Percentiles rank a stretch among this genome's conserved stretches.
Conservation (phyloP, 441 rosid species). For the Arabidopsis lyrata region DNA sequence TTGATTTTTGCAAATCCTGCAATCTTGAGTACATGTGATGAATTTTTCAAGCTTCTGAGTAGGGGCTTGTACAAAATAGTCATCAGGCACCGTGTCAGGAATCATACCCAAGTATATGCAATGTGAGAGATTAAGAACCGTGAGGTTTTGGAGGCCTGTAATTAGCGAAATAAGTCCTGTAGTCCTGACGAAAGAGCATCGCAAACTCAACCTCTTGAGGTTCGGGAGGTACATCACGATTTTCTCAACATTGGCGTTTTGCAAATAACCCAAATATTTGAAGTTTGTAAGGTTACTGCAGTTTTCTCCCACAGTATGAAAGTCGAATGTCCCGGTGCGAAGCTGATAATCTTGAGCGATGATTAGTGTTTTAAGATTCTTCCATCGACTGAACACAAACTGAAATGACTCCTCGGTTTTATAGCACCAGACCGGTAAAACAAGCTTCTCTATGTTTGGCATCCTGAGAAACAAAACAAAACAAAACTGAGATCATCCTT, state of each 20-base stretch:
- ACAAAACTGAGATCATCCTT: not conserved
- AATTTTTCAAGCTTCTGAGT: slow-evolving; percentile 20
- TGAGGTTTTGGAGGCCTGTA: not conserved
- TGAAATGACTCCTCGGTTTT: not conserved
- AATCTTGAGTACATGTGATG: not conserved
- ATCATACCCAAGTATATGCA: not conserved
- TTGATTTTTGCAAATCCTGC: not conserved
- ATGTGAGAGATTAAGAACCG: slow-evolving; percentile 31
- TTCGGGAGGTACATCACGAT: too few relatives aligned
- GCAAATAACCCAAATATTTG: too few relatives aligned
- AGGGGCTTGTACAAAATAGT: slow-evolving; percentile 15
- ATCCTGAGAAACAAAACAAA: slow-evolving; percentile 6
- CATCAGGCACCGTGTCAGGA: not conserved
- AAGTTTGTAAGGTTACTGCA: too few relatives aligned
- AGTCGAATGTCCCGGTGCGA: not conserved
- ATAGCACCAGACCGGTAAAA: slow-evolving; percentile 13
- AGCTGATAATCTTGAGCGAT: not conserved
- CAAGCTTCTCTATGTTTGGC: slow-evolving; percentile 35
- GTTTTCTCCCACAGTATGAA: too few relatives aligned
- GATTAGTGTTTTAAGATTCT: slow-evolving; percentile 28
- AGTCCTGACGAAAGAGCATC: not conserved
- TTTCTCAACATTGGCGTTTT: too few relatives aligned
- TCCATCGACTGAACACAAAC: slow-evolving; percentile 14
- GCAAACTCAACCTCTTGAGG: not conserved
- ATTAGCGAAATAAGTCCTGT: slow-evolving; percentile 8